Percentiles rank a stretch among this genome's conserved stretches.
Evolutionary conservation across 1,284 basidiomycete species (phyloP).

Genomic region (Sporisorium graminicola): DNA sequence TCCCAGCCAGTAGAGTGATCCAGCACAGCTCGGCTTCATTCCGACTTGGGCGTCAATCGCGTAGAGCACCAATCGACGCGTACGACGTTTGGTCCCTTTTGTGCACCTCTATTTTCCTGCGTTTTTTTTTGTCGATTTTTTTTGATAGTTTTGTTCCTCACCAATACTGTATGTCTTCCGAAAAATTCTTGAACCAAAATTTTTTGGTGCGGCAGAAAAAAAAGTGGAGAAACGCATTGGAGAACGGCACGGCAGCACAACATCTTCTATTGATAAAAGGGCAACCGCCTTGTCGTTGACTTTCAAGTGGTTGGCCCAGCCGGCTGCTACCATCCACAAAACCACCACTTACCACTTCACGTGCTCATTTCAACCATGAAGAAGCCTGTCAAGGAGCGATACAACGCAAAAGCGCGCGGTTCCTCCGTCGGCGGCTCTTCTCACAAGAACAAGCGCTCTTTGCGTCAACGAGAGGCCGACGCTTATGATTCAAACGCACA

Average conservation of each 20-base stretch:
- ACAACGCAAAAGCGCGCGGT: conserved; percentile 67
- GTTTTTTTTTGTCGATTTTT: neutral
- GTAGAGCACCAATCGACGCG: neutral
- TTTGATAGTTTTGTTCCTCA: no score
- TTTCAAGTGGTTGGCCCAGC: neutral
- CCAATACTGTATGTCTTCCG: no score
- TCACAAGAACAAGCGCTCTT: conserved; percentile 63
- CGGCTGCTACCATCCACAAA: no score
- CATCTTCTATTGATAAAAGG: no score
- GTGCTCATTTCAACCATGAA: conserved; percentile 39
- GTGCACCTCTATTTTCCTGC: neutral
- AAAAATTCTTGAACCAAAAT: conserved; percentile 7
- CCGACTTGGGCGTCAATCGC: neutral
- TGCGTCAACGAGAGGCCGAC: conserved; percentile 44
- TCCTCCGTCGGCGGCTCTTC: conserved; percentile 64
- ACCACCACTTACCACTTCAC: no score
- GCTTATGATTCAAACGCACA: conserved; percentile 59
- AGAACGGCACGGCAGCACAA: neutral
- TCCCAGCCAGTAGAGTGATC: no score
- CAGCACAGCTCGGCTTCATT: no score
- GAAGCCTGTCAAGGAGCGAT: conserved; percentile 58
- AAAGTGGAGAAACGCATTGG: conserved; percentile 8
- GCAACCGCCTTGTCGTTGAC: no score
- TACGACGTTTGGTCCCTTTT: neutral
- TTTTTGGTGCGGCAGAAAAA: neutral